Base-by-base conservation (phyloP, 1,284 basidiomycete genomes). In the Omphalotus olearius region DNA sequence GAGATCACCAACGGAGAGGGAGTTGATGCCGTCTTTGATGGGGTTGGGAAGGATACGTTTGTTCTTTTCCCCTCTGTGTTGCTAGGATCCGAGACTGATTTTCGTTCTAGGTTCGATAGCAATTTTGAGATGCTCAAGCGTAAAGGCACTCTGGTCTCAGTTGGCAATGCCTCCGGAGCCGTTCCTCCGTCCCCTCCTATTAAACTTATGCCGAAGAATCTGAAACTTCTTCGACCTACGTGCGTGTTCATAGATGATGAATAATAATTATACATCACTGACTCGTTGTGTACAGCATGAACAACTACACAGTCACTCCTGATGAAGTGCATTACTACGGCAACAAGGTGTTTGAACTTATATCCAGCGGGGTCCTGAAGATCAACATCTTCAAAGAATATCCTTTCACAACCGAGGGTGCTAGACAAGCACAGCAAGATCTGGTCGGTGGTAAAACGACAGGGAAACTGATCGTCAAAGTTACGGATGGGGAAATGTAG, bases 31-130 rank as follows among this genome's bases (percentile, higher is more conserved):
- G 79, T 95, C 35, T 97, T 88, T 63, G 95, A 99, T 66, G 94
- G 95, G 40, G 93, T 99, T 20, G 96, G 96, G 7, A 93, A 88
- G 69, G 89, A 92, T 65, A 95, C 92, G 76, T 90, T 65, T 54
- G 85, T 74, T 2, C 6, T 13, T 37, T 30, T 33, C 38, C 35
- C 9, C 13, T 33, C 30, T 33, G 16, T 45, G 45, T 23, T 46
- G 10, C 6, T 3, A 53, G 45, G 33, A 16, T 47, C 45, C 46
- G 18, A 38, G 3, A 18, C 16, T 41, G 30, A 41, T 17, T 35
- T 16, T 33, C 48, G 11, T 40, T 40, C 4, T 56, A 91, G 88
- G 6, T 95, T 91, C 67, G 85, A 93, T 57, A 78, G 79, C 58
- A 80, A 95, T 70, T 93, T 96, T 67, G 79, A 85, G 62, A 74